Percentiles rank a stretch among this genome's conserved stretches.
phyloP scores from a whole-genome alignment of 768 basidiomycete genomes.

The Agrocybe praecox region DNA sequence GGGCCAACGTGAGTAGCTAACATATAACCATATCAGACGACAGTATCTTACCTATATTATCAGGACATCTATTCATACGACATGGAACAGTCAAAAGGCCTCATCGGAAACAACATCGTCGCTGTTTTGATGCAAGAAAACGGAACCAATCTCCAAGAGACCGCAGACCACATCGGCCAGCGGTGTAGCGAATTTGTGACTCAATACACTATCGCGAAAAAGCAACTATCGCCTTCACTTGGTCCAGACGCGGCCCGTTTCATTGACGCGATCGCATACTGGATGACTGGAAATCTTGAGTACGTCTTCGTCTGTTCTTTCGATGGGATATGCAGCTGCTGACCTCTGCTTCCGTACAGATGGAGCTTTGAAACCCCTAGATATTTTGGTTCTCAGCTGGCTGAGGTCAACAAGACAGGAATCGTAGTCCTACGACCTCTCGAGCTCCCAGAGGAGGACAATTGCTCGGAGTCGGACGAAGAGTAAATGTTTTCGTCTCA shows the following conservation, averaged over 20 bases:
- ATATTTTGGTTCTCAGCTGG: constrained; percentile 62
- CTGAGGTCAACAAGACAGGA: constrained; percentile 52
- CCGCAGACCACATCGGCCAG: constrained; percentile 56
- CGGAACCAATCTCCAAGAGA: constrained; percentile 55
- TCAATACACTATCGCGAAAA: constrained; percentile 47
- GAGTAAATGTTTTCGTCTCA: constrained; percentile 25
- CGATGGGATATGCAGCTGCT: constrained; percentile 9
- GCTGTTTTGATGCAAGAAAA: constrained; percentile 66
- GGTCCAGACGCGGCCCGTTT: constrained; percentile 55
- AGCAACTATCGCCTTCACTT: constrained; percentile 49
- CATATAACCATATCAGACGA: neutral
- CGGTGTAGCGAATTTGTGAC: constrained; percentile 54
- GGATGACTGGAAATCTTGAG: constrained; percentile 65
- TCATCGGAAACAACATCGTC: constrained; percentile 67
- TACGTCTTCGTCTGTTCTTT: constrained; percentile 18
- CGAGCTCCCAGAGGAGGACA: constrained; percentile 32
- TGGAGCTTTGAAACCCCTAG: constrained; percentile 74
- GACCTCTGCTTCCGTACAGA: constrained; percentile 25
- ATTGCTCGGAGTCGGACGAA: constrained; percentile 35
- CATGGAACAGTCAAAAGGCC: constrained; percentile 70
- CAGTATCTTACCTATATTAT: constrained; percentile 1
- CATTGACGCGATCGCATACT: constrained; percentile 57
- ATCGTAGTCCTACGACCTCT: constrained; percentile 45
- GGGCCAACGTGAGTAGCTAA: constrained; percentile 59
- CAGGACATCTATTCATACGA: constrained; percentile 76